Evolutionary conservation across 495 filamentous ascomycete species (phyloP).

Genomic region (Lasiosphaeria hispida): DNA sequence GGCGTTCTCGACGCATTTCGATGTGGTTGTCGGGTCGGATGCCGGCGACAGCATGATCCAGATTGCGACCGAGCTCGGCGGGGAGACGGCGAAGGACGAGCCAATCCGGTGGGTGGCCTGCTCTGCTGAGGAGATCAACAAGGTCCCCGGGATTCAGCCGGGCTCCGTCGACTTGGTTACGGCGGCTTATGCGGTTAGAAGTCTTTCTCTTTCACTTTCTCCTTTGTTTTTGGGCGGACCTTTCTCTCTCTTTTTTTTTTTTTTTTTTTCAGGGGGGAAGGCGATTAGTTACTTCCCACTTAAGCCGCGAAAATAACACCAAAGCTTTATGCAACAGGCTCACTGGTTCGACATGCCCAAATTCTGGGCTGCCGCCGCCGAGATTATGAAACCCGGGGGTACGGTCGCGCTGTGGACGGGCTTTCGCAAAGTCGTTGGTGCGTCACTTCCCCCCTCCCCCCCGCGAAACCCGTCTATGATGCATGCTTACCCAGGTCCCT

Average conservation of each 20-base stretch:
- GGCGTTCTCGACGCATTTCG: slow-evolving; percentile 40
- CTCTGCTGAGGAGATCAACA: slow-evolving; percentile 44
- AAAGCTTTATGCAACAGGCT: slow-evolving; percentile 28
- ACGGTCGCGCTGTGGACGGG: slow-evolving; percentile 55
- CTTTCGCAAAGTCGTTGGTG: slow-evolving; percentile 19
- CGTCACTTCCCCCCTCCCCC: slow-evolving; percentile 1
- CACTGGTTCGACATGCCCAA: slow-evolving; percentile 61
- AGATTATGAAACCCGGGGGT: slow-evolving; percentile 52
- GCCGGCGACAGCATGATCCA: slow-evolving; percentile 52
- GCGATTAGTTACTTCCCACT: too few relatives aligned
- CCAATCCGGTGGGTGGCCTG: slow-evolving; percentile 42
- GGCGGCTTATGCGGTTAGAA: slow-evolving; percentile 39
- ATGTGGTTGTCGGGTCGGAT: slow-evolving; percentile 48
- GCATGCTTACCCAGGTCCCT: neutral
- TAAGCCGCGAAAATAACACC: neutral
- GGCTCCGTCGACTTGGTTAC: slow-evolving; percentile 51
- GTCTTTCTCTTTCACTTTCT: slow-evolving; percentile 16
- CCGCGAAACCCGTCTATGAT: neutral
- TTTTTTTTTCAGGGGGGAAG: too few relatives aligned
- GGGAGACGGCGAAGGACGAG: slow-evolving; percentile 25
- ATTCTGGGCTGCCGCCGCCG: slow-evolving; percentile 58
- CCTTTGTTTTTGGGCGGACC: neutral
- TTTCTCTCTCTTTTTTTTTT: too few relatives aligned
- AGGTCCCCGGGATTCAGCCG: slow-evolving; percentile 20
- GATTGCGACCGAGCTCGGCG: slow-evolving; percentile 26